Evolutionary conservation across 2,329 filamentous ascomycete genomes (phyloP), one percentile per base, ranked within the genome.

Genomic region (Amylocarpus encephaloides): DNA sequence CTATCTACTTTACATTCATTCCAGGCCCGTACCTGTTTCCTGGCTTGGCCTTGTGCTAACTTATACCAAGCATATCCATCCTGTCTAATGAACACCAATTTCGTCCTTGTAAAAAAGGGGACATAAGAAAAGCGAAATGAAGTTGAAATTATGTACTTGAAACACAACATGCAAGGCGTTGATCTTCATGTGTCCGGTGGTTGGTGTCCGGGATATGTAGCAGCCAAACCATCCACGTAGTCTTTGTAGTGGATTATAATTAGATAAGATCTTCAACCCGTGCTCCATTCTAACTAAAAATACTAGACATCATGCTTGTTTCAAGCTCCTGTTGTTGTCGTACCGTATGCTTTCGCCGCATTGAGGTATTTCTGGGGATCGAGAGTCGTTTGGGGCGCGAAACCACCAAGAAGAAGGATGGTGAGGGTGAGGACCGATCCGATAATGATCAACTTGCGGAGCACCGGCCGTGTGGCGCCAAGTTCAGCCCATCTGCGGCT

Each of bases 401-500:
- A 69, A 36, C 81, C 79, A 53, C 79, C 80, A 50, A 94, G 78
- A 16, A 94, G 68, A 58, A 88, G 68, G 69, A 93, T 83, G 59
- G 92, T 69, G 46, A 78, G 70, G 56, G 86, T 68, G 51, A 88
- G 67, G 16, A 79, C 76, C 22, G 78, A 70, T 46, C 75, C 78
- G 53, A 92, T 80, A 60, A 93, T 74, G 56, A 88, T 73, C 46
- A 91, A 68, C 73, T 92, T 91, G 72, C 90, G 86, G 63, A 87
- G 75, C 42, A 83, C 79, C 11, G 91, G 91, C 66, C 85, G 85
- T 58, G 77, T 78, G 62, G 81, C 81, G 51, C 90, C 90, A 61
- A 93, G 90, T 64, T 95, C 90, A 46, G 86, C 85, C 90, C 90
- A 95, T 54, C 83, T 79, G 66, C 89, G 86, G 65, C 77, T 76